phyloP scores from a whole-genome alignment of 805 yeast genomes.

The Yarrowia osloensis region DNA sequence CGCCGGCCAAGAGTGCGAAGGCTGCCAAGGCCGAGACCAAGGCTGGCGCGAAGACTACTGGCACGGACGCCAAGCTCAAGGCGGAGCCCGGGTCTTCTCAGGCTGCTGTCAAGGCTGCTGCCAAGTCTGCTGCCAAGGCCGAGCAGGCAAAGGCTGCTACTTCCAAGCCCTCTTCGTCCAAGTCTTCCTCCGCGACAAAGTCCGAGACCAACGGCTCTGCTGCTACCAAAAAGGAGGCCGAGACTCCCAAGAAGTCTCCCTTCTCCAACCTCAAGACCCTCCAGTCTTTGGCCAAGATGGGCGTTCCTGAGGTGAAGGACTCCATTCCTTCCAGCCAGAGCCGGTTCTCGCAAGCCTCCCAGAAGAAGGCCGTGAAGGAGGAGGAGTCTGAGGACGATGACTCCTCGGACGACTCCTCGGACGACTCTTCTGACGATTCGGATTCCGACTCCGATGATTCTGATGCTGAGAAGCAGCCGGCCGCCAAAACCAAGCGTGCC shows the following conservation, averaged over 20 bases:
- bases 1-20: not conserved
- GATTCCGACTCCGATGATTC: not conserved
- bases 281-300: conserved; percentile 1
- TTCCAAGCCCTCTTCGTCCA: too few species aligned
- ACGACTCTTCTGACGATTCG: conserved; percentile 1
- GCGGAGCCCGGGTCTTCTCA: not conserved
- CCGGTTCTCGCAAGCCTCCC: not conserved
- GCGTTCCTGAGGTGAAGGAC: conserved; percentile 13
- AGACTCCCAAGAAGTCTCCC: not conserved
- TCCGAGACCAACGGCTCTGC: not conserved
- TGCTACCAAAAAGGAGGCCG: not conserved
- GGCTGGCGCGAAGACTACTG: not conserved
- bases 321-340: not conserved
- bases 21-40: not conserved
- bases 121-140: not conserved
- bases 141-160: too few species aligned
- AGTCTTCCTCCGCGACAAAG: too few species aligned
- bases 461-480: not conserved
- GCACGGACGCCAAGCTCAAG: not conserved
- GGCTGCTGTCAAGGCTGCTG: not conserved
- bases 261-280: conserved; percentile 16
- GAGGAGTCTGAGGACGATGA: conserved; percentile 1
- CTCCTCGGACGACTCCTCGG: not conserved
- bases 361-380: not conserved
- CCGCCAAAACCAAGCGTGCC: not conserved